A percentile compares a stretch with the other conserved stretches of the same genome.
These are phyloP conservation scores for Ceratobasidium sp. DNA, from an alignment of 1,284 basidiomycete genomes.

Conservation along the genomic window DNA sequence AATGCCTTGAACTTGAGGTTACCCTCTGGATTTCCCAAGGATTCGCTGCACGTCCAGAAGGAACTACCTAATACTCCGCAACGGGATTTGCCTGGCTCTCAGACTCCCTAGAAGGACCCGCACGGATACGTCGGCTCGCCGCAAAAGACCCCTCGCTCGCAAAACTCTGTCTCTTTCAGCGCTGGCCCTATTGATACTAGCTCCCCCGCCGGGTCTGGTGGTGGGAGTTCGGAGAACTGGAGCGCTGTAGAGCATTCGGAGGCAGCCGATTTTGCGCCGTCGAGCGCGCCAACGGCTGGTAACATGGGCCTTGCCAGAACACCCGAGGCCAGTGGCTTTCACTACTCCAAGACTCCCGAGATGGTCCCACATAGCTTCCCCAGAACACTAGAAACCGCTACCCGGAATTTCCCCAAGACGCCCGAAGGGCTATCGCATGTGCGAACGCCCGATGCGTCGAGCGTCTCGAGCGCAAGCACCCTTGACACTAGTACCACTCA, in stretches of 20 bases:
- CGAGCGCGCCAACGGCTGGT: conserved; percentile 25
- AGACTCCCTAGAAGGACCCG: conserved; percentile 24
- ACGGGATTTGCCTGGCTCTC: conserved; percentile 15
- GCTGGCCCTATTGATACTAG: conserved; percentile 2
- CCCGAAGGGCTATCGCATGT: conserved; percentile 25
- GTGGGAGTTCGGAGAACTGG: conserved; percentile 43
- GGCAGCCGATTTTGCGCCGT: conserved; percentile 19
- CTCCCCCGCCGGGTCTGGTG: conserved; percentile 29
- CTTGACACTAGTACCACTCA: conserved; percentile 52
- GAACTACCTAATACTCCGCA: conserved; percentile 1
- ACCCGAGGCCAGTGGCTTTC: background rate
- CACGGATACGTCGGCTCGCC: conserved; percentile 2
- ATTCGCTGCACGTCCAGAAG: conserved; percentile 30
- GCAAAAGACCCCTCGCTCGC: conserved; percentile 38
- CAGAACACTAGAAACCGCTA: conserved; percentile 18
- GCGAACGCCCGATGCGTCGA: conserved; percentile 59
- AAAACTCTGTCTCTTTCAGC: conserved; percentile 35
- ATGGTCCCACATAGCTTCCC: conserved; percentile 16
- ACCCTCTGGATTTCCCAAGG: conserved; percentile 48
- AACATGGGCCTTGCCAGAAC: conserved; percentile 14
- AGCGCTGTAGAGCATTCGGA: conserved; percentile 33
- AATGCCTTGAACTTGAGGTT: conserved; percentile 87
- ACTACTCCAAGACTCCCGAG: conserved; percentile 41
- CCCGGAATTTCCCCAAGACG: conserved; percentile 19
- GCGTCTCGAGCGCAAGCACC: conserved; percentile 76